Evolutionary conservation across 2,329 filamentous ascomycete species (phyloP).

Genomic region (Hypoxylon sp.): DNA sequence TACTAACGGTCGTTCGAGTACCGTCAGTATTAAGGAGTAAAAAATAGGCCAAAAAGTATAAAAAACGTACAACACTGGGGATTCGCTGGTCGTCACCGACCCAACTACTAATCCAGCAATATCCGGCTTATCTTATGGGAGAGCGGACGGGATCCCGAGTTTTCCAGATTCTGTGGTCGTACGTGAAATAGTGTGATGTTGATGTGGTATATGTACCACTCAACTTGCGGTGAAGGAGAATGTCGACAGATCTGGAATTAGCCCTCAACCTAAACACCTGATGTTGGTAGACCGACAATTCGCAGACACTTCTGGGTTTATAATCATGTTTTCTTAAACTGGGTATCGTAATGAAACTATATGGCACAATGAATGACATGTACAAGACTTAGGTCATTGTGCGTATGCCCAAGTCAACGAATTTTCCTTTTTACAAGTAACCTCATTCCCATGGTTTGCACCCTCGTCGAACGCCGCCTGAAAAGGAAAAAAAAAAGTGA

Average conservation of each 20-base stretch:
- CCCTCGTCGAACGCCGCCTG: background rate
- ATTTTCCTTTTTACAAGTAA: background rate
- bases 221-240: background rate
- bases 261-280: background rate
- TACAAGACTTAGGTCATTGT: background rate
- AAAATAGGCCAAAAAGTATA: background rate
- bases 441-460: background rate
- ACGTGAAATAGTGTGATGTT: background rate
- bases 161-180: conserved; percentile 1
- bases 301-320: background rate
- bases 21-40: background rate
- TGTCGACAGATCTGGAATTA: too few species aligned
- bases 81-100: background rate
- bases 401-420: background rate
- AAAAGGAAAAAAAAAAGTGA: background rate
- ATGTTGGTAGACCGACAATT: background rate
- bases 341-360: background rate
- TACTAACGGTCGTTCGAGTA: too few species aligned
- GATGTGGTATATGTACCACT: background rate
- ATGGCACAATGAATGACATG: background rate
- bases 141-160: background rate
- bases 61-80: background rate
- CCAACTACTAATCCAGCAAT: conserved; percentile 2
- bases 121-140: background rate
- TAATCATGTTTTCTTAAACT: background rate